phyloP scores from a whole-genome alignment of 257 asterid genomes.

The Capsicum baccatum region DNA sequence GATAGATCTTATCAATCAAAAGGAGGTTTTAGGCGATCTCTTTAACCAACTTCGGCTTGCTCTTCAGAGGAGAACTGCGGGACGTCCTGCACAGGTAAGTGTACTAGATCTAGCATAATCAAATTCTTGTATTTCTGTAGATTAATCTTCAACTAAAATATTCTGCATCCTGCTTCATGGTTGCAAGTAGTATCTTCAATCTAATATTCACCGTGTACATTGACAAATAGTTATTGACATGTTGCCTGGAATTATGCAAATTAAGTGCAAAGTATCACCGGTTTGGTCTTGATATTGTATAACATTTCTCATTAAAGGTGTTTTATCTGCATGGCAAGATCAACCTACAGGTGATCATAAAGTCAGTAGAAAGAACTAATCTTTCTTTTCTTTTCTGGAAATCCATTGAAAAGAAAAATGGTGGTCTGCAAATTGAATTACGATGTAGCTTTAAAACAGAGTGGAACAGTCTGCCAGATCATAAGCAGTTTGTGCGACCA shows the following conservation, averaged over 20 bases:
- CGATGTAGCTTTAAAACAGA: not conserved
- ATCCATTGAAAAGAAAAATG: not conserved
- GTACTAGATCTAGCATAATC: not conserved
- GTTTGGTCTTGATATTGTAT: not conserved
- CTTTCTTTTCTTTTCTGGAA: not conserved
- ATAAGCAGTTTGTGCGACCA: not conserved
- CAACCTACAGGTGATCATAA: not conserved
- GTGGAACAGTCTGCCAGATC: not conserved
- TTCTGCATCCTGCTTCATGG: slow-evolving; percentile 1
- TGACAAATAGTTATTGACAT: not conserved
- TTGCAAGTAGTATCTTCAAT: slow-evolving; percentile 13
- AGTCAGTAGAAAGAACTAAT: not conserved
- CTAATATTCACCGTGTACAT: not conserved
- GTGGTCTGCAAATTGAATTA: slow-evolving; percentile 5
- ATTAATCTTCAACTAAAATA: not conserved
- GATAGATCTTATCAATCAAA: slow-evolving; percentile 82
- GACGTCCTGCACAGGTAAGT: slow-evolving; percentile 89
- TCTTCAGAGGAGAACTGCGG: slow-evolving; percentile 72
- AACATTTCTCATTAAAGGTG: not conserved
- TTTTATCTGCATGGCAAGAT: not conserved
- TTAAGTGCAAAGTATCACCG: not conserved
- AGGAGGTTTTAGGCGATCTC: slow-evolving; percentile 90
- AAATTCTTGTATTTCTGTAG: not conserved
- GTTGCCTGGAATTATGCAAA: not conserved
- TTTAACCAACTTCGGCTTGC: slow-evolving; percentile 95